A percentile compares a stretch with the other conserved stretches of the same genome.
phyloP scores from a whole-genome alignment of 108 stramenopile genomes.

The Skeletonema costatum region DNA sequence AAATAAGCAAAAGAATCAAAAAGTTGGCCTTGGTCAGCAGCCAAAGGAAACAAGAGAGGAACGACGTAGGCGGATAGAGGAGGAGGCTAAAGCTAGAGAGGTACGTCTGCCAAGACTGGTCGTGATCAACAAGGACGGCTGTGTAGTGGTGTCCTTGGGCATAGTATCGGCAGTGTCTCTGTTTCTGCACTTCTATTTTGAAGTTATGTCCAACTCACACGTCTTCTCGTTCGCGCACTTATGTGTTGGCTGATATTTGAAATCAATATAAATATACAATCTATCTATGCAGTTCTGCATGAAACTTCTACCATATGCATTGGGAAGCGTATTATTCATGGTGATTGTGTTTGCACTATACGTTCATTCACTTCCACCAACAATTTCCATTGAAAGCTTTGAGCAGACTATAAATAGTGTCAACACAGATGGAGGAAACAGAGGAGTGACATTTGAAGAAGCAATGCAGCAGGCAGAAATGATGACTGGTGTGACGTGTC shows the following conservation, averaged over 20 bases:
- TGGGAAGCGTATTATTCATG: conserved; percentile 14
- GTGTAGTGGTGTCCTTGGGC: background rate
- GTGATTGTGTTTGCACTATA: conserved; percentile 15
- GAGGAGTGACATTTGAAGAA: background rate
- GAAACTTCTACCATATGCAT: conserved; percentile 21
- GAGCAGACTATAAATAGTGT: background rate
- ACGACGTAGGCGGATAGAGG: conserved; percentile 23
- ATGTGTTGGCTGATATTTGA: too few species aligned
- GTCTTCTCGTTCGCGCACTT: background rate
- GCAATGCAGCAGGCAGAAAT: background rate
- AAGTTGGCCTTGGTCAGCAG: conserved; percentile 19
- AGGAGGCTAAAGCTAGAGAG: conserved; percentile 32
- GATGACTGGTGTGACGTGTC: conserved; percentile 11
- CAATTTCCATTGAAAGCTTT: conserved; percentile 11
- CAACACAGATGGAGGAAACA: background rate
- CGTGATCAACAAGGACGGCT: background rate
- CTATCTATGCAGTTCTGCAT: conserved; percentile 7
- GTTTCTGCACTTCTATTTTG: background rate
- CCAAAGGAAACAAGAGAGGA: conserved; percentile 38
- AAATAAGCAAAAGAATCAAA: conserved; percentile 13
- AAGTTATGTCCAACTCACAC: background rate
- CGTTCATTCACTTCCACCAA: conserved; percentile 24
- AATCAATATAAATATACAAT: background rate
- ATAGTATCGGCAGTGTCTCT: background rate
- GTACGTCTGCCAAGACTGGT: conserved; percentile 1